Percentiles rank a stretch among this genome's conserved stretches.
Evolutionary conservation across 139 green algal species (phyloP).

Genomic region (Tetradesmus obliquus): DNA sequence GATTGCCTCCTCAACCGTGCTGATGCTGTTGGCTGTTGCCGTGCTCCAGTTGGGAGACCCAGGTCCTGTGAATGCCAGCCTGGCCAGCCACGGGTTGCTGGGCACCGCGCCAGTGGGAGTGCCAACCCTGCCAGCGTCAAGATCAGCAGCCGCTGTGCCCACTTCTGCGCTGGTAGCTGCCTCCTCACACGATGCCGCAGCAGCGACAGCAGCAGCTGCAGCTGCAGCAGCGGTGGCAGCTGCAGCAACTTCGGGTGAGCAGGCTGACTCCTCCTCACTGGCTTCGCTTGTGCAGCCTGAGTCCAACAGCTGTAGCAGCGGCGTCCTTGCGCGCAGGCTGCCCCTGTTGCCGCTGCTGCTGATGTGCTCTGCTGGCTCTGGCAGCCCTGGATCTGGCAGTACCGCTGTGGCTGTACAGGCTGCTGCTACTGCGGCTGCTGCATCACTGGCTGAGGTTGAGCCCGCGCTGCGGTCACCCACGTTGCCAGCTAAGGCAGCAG

Average conservation of each 20-base stretch:
- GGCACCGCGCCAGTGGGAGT: neutral
- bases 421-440: neutral
- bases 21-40: neutral
- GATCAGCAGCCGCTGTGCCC: neutral
- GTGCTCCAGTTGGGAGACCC: neutral
- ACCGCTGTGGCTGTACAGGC: neutral
- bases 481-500: neutral
- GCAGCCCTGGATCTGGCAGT: neutral
- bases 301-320: conserved; percentile 2
- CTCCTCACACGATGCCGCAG: neutral
- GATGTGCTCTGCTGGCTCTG: neutral
- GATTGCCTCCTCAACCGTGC: neutral
- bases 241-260: neutral
- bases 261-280: neutral
- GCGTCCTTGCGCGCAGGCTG: neutral
- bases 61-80: neutral
- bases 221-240: neutral
- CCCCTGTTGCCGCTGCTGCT: neutral
- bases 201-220: neutral
- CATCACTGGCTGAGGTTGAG: neutral
- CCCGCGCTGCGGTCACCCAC: neutral
- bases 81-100: neutral
- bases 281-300: neutral
- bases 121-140: neutral
- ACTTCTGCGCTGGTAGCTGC: neutral